Conservation (phyloP, 768 basidiomycete species). For the Boletus tylopilopsis region DNA sequence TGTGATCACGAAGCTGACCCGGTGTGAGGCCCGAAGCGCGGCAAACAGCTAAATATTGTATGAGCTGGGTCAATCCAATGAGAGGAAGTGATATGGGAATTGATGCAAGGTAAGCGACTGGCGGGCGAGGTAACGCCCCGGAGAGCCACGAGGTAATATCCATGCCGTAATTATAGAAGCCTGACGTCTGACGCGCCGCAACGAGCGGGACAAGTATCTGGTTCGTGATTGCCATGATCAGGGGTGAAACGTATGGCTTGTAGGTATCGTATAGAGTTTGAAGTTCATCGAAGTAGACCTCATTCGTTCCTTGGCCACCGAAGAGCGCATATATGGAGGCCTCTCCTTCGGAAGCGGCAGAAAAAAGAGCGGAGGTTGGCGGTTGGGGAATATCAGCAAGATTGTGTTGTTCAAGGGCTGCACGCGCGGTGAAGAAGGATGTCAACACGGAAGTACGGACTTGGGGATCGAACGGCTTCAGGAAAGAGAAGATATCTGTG, state of each 20-base stretch:
- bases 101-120: conserved; percentile 83
- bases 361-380: conserved; percentile 65
- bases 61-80: conserved; percentile 93
- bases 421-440: conserved; percentile 76
- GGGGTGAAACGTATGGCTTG: conserved; percentile 74
- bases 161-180: conserved; percentile 78
- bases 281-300: conserved; percentile 96
- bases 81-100: conserved; percentile 93
- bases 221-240: conserved; percentile 60
- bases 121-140: conserved; percentile 64
- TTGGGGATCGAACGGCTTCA: conserved; percentile 69
- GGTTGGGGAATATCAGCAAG: conserved; percentile 53
- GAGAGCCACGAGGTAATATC: conserved; percentile 83
- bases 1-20: conserved; percentile 68
- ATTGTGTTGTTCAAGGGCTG: conserved; percentile 57
- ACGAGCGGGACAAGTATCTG: conserved; percentile 72
- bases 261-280: conserved; percentile 90
- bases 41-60: conserved; percentile 84
- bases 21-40: conserved; percentile 73
- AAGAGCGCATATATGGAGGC: conserved; percentile 89
- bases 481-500: conserved; percentile 79
- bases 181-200: conserved; percentile 47
- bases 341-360: conserved; percentile 55
- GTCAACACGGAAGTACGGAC: conserved; percentile 72
- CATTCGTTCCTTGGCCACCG: conserved; percentile 97